These are phyloP conservation scores for Lojkania enalia DNA, from an alignment of 2,329 filamentous ascomycete species.

Conservation along the genomic window DNA sequence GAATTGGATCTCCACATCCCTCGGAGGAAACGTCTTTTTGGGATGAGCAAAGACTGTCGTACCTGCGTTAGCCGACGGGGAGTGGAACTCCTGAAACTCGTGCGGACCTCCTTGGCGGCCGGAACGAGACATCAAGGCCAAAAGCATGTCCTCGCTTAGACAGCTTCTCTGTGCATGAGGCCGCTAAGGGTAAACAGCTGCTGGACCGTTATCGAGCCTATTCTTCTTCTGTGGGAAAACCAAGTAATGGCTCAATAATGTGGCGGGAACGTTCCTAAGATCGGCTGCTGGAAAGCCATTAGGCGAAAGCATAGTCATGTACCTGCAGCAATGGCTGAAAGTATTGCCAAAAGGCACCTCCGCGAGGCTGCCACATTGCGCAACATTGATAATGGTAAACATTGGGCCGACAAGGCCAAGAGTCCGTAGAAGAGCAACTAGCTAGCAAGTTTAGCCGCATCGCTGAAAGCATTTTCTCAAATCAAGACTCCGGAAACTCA, in stretches of 20 bases:
- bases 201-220: neutral
- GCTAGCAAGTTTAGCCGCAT: neutral
- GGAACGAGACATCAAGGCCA: conserved; percentile 27
- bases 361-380: too few relatives aligned
- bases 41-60: conserved; percentile 30
- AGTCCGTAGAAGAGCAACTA: neutral
- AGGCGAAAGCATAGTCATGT: conserved; percentile 23
- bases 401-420: neutral
- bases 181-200: neutral
- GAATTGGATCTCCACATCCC: conserved; percentile 3
- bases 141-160: conserved; percentile 26
- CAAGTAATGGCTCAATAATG: conserved; percentile 19
- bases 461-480: neutral
- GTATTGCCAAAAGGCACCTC: conserved; percentile 10
- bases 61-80: conserved; percentile 43
- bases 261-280: conserved; percentile 14
- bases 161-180: conserved; percentile 20
- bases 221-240: conserved; percentile 12
- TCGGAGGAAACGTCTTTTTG: conserved; percentile 41
- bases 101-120: conserved; percentile 26
- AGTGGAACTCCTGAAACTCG: conserved; percentile 38
- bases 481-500: neutral
- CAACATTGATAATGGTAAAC: neutral
- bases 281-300: conserved; percentile 20
- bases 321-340: conserved; percentile 15